phyloP scores from a whole-genome alignment of 2,329 filamentous ascomycete species.

The Fusarium bactridioides region DNA sequence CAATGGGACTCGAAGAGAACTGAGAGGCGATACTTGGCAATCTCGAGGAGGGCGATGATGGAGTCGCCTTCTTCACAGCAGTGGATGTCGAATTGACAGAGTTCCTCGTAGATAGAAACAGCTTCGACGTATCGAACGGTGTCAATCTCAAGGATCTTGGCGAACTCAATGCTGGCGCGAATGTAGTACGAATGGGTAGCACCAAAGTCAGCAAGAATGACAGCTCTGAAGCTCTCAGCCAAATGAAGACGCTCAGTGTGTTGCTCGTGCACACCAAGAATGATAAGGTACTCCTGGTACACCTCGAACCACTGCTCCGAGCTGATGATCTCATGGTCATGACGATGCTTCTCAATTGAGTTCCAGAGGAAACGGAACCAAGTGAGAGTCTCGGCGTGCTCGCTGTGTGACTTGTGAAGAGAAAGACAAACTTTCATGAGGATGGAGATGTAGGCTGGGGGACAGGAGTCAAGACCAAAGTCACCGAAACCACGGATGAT shows the following conservation, averaged over 20 bases:
- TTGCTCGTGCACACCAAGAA: not conserved
- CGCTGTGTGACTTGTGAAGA: not conserved
- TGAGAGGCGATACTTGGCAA: not conserved
- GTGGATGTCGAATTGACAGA: not conserved
- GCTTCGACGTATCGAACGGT: not conserved
- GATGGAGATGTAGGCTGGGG: not conserved
- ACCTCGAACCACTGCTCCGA: conserved; percentile 2
- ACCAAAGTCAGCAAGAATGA: not conserved
- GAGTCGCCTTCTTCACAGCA: not conserved
- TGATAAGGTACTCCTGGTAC: not conserved
- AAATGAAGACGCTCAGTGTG: not conserved
- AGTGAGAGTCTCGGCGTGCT: not conserved
- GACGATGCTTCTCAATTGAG: not conserved
- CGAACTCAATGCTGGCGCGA: not conserved
- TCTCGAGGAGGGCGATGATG: not conserved
- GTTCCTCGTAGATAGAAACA: not conserved
- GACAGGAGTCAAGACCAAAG: not conserved
- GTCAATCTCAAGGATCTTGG: not conserved
- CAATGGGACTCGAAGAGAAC: not conserved
- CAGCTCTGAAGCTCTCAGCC: not conserved
- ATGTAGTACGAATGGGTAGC: not conserved
- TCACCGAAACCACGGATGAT: not conserved
- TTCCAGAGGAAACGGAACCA: conserved; percentile 3
- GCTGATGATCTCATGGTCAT: not conserved
- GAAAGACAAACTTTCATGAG: not conserved